Evolutionary conservation across 2,329 filamentous ascomycete species (phyloP), one percentile per base, ranked within the genome.

Genomic region (Colletotrichum sp.): DNA sequence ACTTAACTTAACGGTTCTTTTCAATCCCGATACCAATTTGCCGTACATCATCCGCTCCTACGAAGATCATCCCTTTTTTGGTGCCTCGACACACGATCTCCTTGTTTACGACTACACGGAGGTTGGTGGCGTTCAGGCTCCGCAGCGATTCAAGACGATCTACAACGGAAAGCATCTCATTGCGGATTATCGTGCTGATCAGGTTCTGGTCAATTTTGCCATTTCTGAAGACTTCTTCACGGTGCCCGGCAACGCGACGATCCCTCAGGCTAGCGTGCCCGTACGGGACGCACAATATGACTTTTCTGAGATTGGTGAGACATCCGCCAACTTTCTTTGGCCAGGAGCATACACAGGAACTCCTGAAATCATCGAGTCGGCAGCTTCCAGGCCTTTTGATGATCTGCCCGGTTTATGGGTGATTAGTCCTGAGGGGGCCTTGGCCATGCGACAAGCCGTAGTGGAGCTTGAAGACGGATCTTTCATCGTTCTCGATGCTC

Each of bases 401-500:
- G 57, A 60, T 10, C 26, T 60, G 57, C 57, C 57, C 15, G 57
- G 57, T 2, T 24, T 60, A 13, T 60, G 57, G 26, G 26, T 30
- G 24, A 60, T 60, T 4, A 60, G 57, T 30, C 26, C 57, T 2
- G 57, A 30, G 1, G 57, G 57, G 24, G 24, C 21, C 5, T 30
- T 60, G 57, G 57, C 24, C 16, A 18, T 60, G 57, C 26, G 74
- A 66, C 77, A 78, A 24, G 66, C 77, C 9, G 61, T 79, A 15
- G 48, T 72, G 6, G 78, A 78, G 52, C 72, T 79, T 16, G 77
- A 77, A 16, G 72, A 76, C 48, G 57, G 57, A 26, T 64, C 63
- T 5, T 43, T 78, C 7, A 64, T 78, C 6, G 77, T 78, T 2
- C 68, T 73, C 13, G 77, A 78, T 32, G 71, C 76, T 3, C 77